A percentile compares a stretch with the other conserved stretches of the same genome.
phyloP scores from a whole-genome alignment of 345 rosid species.

The Moringa oleifera region DNA sequence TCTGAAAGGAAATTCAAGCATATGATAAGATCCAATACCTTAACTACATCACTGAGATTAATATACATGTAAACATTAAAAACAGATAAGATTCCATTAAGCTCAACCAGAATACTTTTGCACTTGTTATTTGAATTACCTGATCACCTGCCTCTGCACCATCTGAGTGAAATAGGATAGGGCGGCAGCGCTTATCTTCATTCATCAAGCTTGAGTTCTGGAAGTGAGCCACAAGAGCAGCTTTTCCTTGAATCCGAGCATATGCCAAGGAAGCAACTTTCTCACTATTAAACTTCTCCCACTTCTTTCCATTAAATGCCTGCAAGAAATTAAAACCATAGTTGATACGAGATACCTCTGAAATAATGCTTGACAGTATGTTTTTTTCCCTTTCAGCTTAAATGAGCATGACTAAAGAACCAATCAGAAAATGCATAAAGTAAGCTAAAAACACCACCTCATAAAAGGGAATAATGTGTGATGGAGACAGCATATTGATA shows the following conservation, averaged over 20 bases:
- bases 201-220: slow-evolving; percentile 91
- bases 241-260: slow-evolving; percentile 78
- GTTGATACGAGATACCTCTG: no score
- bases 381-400: neutral
- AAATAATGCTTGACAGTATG: no score
- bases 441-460: slow-evolving; percentile 36
- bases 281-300: slow-evolving; percentile 93
- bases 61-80: no score
- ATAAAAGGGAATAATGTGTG: slow-evolving; percentile 56
- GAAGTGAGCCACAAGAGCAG: slow-evolving; percentile 73
- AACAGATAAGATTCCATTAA: neutral
- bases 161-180: slow-evolving; percentile 53
- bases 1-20: no score
- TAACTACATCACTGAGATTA: neutral
- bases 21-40: neutral
- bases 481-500: slow-evolving; percentile 71
- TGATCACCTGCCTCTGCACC: slow-evolving; percentile 33
- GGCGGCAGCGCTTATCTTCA: slow-evolving; percentile 88
- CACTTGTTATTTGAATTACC: slow-evolving; percentile 16
- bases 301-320: slow-evolving; percentile 16
- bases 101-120: neutral
- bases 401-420: neutral
- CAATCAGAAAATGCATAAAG: slow-evolving; percentile 3
- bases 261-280: slow-evolving; percentile 86
- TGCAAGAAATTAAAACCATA: no score